Base-by-base conservation (phyloP, 2,329 filamentous ascomycete genomes). In the Chalaropsis ovoidea region DNA sequence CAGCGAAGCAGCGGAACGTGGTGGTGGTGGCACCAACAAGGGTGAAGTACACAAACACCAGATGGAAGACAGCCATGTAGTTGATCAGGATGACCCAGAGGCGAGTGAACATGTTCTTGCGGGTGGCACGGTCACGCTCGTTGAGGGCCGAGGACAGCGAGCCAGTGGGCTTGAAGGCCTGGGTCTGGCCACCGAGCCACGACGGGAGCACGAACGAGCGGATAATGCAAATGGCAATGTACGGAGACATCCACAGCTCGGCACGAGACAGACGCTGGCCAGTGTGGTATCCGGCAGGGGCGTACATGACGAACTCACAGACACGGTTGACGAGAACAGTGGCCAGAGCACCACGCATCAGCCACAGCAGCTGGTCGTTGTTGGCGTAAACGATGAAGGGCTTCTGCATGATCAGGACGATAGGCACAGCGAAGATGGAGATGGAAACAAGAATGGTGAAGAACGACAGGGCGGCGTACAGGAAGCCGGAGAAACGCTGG, bases 201-300 rank as follows among this genome's bases (percentile, higher is more conserved):
- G 71, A 78, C 31, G 82, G 82, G 2, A 85, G 75, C 15, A 84
- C 69, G 70, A 85, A 85, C 1, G 82, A 78, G 2, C 81, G 81
- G 63, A 84, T 73, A 64, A 85, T 79, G 70, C 79, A 81, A 11
- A 83, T 75, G 0, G 81, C 80, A 67, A 84, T 81, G 72, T 84
- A 86, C 0, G 82, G 82, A 6, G 82, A 78, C 82, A 85, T 85
- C 82, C 83, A 86, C 35, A 85, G 75, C 72, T 83, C 80, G 68
- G 81, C 80, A 3, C 81, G 76, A 1, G 78, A 77, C 47, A 81
- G 81, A 64, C 82, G 77, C 72, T 83, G 81, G 3, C 81, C 82
- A 11, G 81, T 81, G 71, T 82, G 79, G 70, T 85, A 85, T 22
- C 83, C 82, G 1, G 81, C 78, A 0, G 82, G 82, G 13, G 83